A percentile compares a stretch with the other conserved stretches of the same genome.
Conservation (phyloP, 441 rosid genomes). For the California macrophylla region DNA sequence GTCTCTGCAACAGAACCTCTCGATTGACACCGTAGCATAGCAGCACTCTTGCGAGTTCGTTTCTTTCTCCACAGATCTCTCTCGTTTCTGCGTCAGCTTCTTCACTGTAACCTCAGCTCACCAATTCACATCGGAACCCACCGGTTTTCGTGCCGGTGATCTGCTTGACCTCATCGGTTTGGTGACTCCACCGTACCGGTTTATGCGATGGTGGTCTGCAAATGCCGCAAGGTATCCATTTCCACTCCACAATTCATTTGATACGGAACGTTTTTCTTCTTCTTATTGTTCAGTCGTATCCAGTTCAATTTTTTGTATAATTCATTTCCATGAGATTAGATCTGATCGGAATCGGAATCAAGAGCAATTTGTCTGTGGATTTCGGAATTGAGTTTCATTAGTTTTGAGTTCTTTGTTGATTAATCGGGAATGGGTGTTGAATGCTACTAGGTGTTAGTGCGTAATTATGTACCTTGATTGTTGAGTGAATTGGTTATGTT, state of each 20-base stretch:
- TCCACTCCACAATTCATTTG: background rate
- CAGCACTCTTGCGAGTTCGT: background rate
- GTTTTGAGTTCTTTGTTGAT: background rate
- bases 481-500: background rate
- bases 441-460: background rate
- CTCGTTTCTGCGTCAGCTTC: slow-evolving; percentile 1
- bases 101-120: background rate
- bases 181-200: background rate
- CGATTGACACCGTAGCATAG: background rate
- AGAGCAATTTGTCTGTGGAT: background rate
- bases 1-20: background rate
- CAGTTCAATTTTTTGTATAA: background rate
- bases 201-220: slow-evolving; percentile 76
- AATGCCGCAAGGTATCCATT: slow-evolving; percentile 70
- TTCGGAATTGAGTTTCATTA: background rate
- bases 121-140: background rate
- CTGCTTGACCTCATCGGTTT: background rate
- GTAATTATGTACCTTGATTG: background rate
- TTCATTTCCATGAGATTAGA: slow-evolving; percentile 5
- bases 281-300: background rate
- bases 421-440: background rate
- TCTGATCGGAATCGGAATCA: slow-evolving; percentile 1
- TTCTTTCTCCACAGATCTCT: background rate
- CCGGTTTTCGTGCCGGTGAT: background rate
- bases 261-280: background rate